Evolutionary conservation across 345 rosid species (phyloP), one percentile per base, ranked within the genome.

Genomic region (Dovyalis caffra): DNA sequence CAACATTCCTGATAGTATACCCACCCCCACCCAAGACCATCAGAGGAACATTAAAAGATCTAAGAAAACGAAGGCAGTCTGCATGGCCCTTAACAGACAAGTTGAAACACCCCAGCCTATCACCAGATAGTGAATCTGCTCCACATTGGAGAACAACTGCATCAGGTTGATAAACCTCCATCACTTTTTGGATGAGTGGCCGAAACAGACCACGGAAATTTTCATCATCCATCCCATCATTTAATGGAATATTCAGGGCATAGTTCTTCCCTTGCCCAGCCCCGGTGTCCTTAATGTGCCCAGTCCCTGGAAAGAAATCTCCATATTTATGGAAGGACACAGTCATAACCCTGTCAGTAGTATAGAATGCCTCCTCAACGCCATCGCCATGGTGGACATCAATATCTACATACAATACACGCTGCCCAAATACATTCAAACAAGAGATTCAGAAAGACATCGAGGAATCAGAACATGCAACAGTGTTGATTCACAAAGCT

Each of bases 11-110:
- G 73, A 95, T 93, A 23, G 99, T 95, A 80, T 95, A 95, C 33
- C 99, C 99, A 71, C 99, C 99, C 60, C 99, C 99, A 78, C 99
- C 99, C 86, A 95, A 83, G 26, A 93, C 93, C 99, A 95, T 93
- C 79, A 95, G 71, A 79, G 99, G 98, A 69, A 95, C 90, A 35
- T 95, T 93, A 66, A 79, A 93, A 77, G 99, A 95, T 81, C 99
- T 88, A 69, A 95, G 87, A 74, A 90, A 95, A 70, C 85, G 90
- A 63, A 95, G 98, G 72, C 98, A 95, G 77, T 93, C 97, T 25
- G 99, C 99, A 82, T 95, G 99, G 11, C 99, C 99, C 85, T 85
- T 95, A 66, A 95, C 99, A 32, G 99, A 95, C 83, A 95, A 80
- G 85, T 95, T 95, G 79, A 95, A 95, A 85, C 97, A 90, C 74